Conservation (phyloP, 441 rosid genomes). For the Pelargonium exstipulatum region DNA sequence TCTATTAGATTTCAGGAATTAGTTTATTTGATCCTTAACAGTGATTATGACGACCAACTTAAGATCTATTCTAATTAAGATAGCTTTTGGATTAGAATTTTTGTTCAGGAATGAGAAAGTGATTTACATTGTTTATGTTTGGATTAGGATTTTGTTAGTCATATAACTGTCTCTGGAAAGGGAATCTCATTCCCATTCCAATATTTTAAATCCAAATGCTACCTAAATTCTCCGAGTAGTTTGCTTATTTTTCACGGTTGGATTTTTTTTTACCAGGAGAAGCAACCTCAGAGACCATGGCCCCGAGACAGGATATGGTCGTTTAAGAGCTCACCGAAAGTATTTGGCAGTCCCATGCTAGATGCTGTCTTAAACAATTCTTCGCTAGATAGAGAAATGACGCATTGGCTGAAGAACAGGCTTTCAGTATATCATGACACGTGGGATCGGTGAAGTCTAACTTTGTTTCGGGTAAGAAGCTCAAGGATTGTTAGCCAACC, state of each 20-base stretch:
- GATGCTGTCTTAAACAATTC: conserved; percentile 53
- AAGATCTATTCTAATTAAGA: no score
- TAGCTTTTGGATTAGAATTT: no score
- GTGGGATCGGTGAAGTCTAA: conserved; percentile 58
- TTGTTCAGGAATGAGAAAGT: no score
- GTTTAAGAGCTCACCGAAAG: conserved; percentile 46
- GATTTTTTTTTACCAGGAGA: conserved; percentile 47
- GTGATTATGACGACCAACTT: no score
- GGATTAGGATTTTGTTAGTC: no score
- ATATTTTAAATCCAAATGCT: no score
- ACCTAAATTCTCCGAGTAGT: background rate
- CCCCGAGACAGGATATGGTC: conserved; percentile 94
- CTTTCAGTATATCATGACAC: conserved; percentile 54
- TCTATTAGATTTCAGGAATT: no score
- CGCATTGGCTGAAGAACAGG: conserved; percentile 86
- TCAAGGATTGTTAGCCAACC: conserved; percentile 16
- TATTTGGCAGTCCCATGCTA: conserved; percentile 91
- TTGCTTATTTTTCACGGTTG: background rate
- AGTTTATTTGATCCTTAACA: no score
- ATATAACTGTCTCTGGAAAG: no score
- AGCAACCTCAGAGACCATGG: conserved; percentile 86
- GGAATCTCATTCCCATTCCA: no score
- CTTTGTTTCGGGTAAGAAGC: conserved; percentile 18
- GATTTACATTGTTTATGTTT: no score
- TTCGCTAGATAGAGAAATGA: conserved; percentile 68